Percentiles rank a stretch among this genome's conserved stretches.
Conservation (phyloP, 2,329 filamentous ascomycete genomes). For the Sporothrix mexicana region DNA sequence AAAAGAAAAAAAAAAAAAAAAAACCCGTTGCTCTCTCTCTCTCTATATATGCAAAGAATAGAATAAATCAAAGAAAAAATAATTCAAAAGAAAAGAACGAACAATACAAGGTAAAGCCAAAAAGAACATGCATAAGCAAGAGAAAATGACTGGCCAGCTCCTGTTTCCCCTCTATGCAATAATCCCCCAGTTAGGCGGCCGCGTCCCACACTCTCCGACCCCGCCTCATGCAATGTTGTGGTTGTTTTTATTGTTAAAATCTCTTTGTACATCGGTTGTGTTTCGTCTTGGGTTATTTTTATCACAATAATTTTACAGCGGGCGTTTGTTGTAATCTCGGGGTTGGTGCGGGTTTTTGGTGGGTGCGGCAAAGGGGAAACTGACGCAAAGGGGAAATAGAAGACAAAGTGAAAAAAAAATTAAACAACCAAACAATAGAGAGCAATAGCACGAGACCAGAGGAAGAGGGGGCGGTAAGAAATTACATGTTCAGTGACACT, state of each 20-base stretch:
- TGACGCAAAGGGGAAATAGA: conserved; percentile 2
- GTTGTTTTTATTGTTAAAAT: background rate
- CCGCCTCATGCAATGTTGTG: conserved; percentile 3
- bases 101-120: background rate
- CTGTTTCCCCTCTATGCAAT: conserved; percentile 9
- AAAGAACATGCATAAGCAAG: background rate
- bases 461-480: background rate
- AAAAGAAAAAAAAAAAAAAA: background rate
- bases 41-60: conserved; percentile 13
- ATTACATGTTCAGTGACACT: background rate
- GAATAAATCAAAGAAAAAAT: conserved; percentile 1
- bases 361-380: background rate
- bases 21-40: conserved; percentile 10
- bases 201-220: background rate
- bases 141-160: background rate
- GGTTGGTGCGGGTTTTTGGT: background rate
- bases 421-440: background rate
- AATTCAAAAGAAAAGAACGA: background rate
- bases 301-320: conserved; percentile 29
- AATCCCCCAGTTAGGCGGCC: background rate
- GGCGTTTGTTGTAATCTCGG: conserved; percentile 3
- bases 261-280: background rate
- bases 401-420: background rate
- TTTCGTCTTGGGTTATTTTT: conserved; percentile 1
- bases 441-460: background rate